phyloP scores from a whole-genome alignment of 495 filamentous ascomycete species.

The Niebla homalea region DNA sequence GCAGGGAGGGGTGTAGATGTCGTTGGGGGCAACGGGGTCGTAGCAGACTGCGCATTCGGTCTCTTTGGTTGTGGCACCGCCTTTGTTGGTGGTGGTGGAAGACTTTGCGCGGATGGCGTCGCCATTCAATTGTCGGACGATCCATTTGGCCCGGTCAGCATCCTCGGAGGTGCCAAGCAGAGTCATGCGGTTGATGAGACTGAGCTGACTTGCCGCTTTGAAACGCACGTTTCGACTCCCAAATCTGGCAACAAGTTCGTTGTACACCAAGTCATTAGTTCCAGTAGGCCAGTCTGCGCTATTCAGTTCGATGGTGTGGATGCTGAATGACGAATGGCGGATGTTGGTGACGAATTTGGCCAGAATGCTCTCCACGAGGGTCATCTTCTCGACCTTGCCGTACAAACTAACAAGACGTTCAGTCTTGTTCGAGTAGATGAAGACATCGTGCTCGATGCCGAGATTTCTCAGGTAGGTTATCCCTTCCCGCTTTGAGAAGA shows the following conservation, averaged over 20 bases:
- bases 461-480: constrained; percentile 6
- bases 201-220: constrained; percentile 9
- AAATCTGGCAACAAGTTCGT: constrained; percentile 6
- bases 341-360: constrained; percentile 1
- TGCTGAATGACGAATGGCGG: background rate
- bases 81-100: background rate
- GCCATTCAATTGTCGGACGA: background rate
- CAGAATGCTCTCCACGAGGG: constrained; percentile 3
- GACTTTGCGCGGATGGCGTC: too few species aligned
- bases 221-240: constrained; percentile 7
- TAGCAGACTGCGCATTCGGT: constrained; percentile 23
- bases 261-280: background rate
- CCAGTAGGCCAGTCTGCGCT: background rate
- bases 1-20: constrained; percentile 16
- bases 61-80: background rate
- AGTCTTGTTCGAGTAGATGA: constrained; percentile 4
- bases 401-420: constrained; percentile 3
- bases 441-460: constrained; percentile 3
- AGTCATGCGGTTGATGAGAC: constrained; percentile 12
- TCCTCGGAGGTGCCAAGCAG: constrained; percentile 1
- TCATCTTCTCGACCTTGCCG: constrained; percentile 1
- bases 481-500: constrained; percentile 6
- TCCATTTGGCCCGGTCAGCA: constrained; percentile 1
- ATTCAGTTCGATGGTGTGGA: constrained; percentile 1
- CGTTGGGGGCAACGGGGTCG: constrained; percentile 15